Evolutionary conservation across 495 filamentous ascomycete genomes (phyloP), one percentile per base, ranked within the genome.

Genomic region (Tuber magnatum): DNA sequence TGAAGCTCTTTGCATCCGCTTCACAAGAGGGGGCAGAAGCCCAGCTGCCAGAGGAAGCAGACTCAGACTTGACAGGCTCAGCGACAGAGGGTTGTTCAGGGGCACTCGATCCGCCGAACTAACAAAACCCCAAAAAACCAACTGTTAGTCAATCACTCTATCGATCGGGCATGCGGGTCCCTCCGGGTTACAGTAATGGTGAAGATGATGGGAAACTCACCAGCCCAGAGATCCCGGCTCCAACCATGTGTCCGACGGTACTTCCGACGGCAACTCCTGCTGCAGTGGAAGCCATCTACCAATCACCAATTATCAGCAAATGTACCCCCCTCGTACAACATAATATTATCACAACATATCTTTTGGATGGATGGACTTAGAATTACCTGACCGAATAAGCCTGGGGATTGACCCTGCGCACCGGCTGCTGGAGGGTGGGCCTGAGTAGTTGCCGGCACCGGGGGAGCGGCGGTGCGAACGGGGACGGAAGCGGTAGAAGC

Each of bases 251-350:
- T 83, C 95, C 95, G 85, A 99, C 92, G 38, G 93, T 92, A 71
- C 93, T 95, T 76, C 95, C 95, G 74, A 98, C 90, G 74, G 94
- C 95, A 76, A 97, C 95, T 89, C 95, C 95, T 90, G 92, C 92
- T 80, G 92, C 92, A 70, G 92, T 94, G 78, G 90, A 92, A 77
- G 92, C 92, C 90, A 94, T 94, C 86, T 81, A 75, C 44, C 69
- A 68, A 35, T 28, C 20, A 68, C 43, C 69, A 38, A 20, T 79
- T 20, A 73, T 69, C 65, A 78, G 56, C 22, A 38, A 43, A 39
- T 20, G 43, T 51, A 68, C 65, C 7, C 32, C 32, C 69, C 10
- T 32, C 9, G 51, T 28, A 28, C 51, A 61, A 32, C 35, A 79
- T 69, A 46, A 35, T 35, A 79, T 69, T 20, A 35, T 28, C 48